Conservation (phyloP, 2,329 filamentous ascomycete genomes). For the Nemania sp. region DNA sequence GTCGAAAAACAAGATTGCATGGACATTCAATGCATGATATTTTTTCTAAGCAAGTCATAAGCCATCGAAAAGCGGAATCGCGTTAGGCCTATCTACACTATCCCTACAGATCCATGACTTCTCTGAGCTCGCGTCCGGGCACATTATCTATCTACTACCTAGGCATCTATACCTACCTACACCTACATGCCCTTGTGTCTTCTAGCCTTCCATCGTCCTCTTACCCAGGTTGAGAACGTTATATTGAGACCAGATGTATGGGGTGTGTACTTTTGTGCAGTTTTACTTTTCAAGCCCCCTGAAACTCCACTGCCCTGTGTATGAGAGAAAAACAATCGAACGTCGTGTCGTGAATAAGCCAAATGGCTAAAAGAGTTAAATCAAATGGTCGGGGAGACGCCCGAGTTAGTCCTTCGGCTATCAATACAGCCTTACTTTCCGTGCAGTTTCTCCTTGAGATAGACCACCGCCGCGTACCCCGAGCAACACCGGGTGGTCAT, state of each 20-base stretch:
- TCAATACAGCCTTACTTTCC: constrained; percentile 33
- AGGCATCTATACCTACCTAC: too few species aligned
- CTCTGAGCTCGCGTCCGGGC: constrained; percentile 2
- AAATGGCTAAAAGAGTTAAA: constrained; percentile 4
- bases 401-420: not conserved
- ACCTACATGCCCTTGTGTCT: constrained; percentile 9
- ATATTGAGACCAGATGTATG: constrained; percentile 7
- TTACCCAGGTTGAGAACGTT: constrained; percentile 3
- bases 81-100: not conserved
- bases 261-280: constrained; percentile 15
- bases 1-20: too few species aligned
- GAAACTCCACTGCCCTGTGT: constrained; percentile 21
- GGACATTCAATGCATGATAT: constrained; percentile 5
- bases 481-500: constrained; percentile 73
- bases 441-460: constrained; percentile 67
- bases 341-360: constrained; percentile 25
- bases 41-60: not conserved
- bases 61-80: not conserved
- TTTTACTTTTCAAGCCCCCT: constrained; percentile 18
- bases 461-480: constrained; percentile 69
- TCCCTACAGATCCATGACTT: not conserved
- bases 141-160: constrained; percentile 3
- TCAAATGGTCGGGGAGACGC: not conserved
- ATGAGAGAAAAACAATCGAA: constrained; percentile 19
- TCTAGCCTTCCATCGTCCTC: not conserved